phyloP scores from a whole-genome alignment of 2,329 filamentous ascomycete species.

The Tympanopsis confertula region DNA sequence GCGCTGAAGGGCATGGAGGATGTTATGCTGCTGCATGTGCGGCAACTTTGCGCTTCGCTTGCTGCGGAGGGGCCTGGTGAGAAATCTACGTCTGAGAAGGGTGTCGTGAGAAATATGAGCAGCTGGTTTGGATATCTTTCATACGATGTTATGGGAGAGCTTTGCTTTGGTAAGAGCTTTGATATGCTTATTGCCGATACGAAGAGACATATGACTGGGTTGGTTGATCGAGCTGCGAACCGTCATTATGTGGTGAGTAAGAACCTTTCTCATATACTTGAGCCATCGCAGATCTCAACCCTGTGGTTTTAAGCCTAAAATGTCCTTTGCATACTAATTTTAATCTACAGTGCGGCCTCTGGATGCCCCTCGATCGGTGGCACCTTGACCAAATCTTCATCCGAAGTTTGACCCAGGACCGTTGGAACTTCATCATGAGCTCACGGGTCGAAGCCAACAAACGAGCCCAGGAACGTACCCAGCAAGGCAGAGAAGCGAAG shows the following conservation, averaged over 20 bases:
- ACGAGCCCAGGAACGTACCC: slow-evolving; percentile 21
- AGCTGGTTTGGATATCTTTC: slow-evolving; percentile 30
- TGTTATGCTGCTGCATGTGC: slow-evolving; percentile 27
- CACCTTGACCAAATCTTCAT: slow-evolving; percentile 28
- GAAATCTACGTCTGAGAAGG: neutral
- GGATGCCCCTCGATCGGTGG: slow-evolving; percentile 26
- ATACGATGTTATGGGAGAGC: slow-evolving; percentile 38
- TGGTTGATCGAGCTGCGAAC: slow-evolving; percentile 28
- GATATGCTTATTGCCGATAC: slow-evolving; percentile 23
- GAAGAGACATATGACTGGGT: slow-evolving; percentile 25
- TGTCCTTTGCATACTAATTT: neutral
- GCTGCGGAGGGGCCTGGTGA: slow-evolving; percentile 1
- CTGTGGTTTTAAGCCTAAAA: too few relatives aligned
- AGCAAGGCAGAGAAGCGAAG: slow-evolving; percentile 17
- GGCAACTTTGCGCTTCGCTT: slow-evolving; percentile 20
- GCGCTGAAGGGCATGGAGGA: slow-evolving; percentile 31
- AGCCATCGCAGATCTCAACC: neutral
- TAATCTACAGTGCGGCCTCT: slow-evolving; percentile 21
- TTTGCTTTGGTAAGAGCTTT: slow-evolving; percentile 30
- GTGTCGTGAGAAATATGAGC: slow-evolving; percentile 21
- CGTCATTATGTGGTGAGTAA: slow-evolving; percentile 26
- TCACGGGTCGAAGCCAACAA: slow-evolving; percentile 10
- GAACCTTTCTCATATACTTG: neutral
- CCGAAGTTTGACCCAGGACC: slow-evolving; percentile 25
- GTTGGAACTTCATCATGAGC: slow-evolving; percentile 12